phyloP scores from a whole-genome alignment of 1,284 basidiomycete genomes.

The Serendipita sp. region DNA sequence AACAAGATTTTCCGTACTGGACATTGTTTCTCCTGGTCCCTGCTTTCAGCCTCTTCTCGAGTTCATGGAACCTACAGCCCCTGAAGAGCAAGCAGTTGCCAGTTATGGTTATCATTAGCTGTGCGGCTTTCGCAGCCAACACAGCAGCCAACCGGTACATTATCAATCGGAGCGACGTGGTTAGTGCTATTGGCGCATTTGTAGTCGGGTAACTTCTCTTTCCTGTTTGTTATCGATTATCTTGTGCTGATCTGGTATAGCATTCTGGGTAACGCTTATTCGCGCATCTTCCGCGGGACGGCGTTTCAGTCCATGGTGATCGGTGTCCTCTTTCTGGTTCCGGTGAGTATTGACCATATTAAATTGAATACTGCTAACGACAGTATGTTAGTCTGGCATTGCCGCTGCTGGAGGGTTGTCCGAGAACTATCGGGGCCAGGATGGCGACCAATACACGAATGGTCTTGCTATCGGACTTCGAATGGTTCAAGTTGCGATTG shows the following conservation, averaged over 20 bases:
- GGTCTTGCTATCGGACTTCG: constrained; percentile 66
- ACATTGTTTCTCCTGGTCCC: constrained; percentile 70
- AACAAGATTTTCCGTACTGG: constrained; percentile 64
- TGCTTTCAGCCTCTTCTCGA: constrained; percentile 59
- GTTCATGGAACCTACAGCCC: constrained; percentile 66
- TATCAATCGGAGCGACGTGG: constrained; percentile 65
- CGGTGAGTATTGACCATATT: constrained; percentile 34
- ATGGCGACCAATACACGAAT: constrained; percentile 29
- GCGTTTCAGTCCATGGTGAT: constrained; percentile 84
- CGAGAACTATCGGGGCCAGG: constrained; percentile 45
- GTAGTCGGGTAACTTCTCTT: constrained; percentile 34
- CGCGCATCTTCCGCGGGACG: constrained; percentile 73
- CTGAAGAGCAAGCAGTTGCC: constrained; percentile 52
- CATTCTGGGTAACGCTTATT: constrained; percentile 70
- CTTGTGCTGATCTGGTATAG: constrained; percentile 24
- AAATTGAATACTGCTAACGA: not conserved
- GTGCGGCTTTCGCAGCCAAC: constrained; percentile 53
- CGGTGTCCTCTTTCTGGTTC: constrained; percentile 72
- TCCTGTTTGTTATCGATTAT: not conserved
- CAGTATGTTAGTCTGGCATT: constrained; percentile 51
- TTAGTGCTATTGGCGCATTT: constrained; percentile 77
- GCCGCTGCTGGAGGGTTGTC: constrained; percentile 65
- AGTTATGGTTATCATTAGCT: constrained; percentile 78
- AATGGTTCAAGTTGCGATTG: constrained; percentile 80
- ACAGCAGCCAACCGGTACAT: constrained; percentile 72